Evolutionary conservation across 1,284 basidiomycete species (phyloP).

Genomic region (Boletellus sp.): DNA sequence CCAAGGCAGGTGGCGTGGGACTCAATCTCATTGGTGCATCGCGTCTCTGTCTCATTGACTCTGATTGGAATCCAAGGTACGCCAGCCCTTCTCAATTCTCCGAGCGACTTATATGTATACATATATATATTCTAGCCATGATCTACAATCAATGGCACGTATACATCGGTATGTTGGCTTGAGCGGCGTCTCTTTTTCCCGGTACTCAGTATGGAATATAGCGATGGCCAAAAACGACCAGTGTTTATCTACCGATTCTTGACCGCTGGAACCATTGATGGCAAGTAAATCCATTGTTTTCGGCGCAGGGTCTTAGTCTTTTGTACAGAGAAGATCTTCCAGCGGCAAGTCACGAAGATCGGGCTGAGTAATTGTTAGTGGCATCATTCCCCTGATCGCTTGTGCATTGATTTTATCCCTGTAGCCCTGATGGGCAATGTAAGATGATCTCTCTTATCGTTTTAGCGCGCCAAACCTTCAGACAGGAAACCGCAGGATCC

Average conservation of each 20-base stretch:
- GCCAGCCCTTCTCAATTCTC: constrained; percentile 4
- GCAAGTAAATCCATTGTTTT: constrained; percentile 32
- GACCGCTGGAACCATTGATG: constrained; percentile 77
- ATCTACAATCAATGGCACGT: constrained; percentile 96
- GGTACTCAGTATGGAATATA: constrained; percentile 30
- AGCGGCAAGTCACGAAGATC: constrained; percentile 95
- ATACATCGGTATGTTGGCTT: constrained; percentile 72
- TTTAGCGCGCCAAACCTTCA: constrained; percentile 13
- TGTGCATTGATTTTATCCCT: constrained; percentile 8
- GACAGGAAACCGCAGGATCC: constrained; percentile 46
- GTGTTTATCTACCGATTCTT: constrained; percentile 94
- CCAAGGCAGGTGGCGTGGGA: constrained; percentile 94
- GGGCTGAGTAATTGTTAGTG: constrained; percentile 82
- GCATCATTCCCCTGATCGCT: neutral
- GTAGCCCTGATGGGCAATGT: constrained; percentile 67
- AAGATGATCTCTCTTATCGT: constrained; percentile 14
- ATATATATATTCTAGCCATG: constrained; percentile 52
- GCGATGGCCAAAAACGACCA: constrained; percentile 91
- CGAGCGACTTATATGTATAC: neutral
- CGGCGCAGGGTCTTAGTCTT: neutral
- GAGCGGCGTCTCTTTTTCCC: neutral
- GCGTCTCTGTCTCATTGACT: constrained; percentile 81
- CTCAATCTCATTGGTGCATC: constrained; percentile 92
- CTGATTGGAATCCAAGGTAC: constrained; percentile 94
- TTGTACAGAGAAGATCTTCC: constrained; percentile 74